Conservation (phyloP, 768 basidiomycete species). For the Sarcodon aspratus region DNA sequence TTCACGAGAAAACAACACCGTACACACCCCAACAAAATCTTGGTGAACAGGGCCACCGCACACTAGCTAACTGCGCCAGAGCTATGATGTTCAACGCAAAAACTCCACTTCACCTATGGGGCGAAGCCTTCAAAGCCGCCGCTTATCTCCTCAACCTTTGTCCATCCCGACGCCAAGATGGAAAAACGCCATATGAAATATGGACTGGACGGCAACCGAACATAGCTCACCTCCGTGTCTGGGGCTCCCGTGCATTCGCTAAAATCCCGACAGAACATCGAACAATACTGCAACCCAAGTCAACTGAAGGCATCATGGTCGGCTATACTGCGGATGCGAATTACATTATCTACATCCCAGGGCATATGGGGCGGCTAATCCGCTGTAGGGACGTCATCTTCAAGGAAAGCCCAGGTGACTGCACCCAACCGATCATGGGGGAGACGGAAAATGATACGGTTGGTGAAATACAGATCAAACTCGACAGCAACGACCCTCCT, state of each 20-base stretch:
- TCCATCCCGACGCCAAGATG: slow-evolving; percentile 6
- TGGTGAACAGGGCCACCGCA: slow-evolving; percentile 26
- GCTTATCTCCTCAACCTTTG: slow-evolving; percentile 11
- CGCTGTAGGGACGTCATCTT: slow-evolving; percentile 7
- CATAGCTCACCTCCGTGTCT: slow-evolving; percentile 11
- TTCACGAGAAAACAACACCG: background rate
- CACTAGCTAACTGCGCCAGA: slow-evolving; percentile 19
- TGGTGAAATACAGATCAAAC: too few relatives aligned
- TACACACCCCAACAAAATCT: slow-evolving; percentile 29
- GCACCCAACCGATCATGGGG: too few relatives aligned
- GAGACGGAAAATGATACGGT: too few relatives aligned
- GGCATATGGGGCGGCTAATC: slow-evolving; percentile 3
- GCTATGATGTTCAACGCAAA: slow-evolving; percentile 16
- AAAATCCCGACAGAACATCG: slow-evolving; percentile 9
- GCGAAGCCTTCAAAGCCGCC: slow-evolving; percentile 7
- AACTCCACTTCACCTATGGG: background rate
- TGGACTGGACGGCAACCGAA: slow-evolving; percentile 4
- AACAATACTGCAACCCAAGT: slow-evolving; percentile 8
- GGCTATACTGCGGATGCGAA: too few relatives aligned
- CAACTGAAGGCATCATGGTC: slow-evolving; percentile 7
- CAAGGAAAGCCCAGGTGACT: slow-evolving; percentile 7
- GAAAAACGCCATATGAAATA: slow-evolving; percentile 7
- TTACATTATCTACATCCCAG: too few relatives aligned
- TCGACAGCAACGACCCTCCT: too few relatives aligned
- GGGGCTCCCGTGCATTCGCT: slow-evolving; percentile 14